Evolutionary conservation across 768 basidiomycete species (phyloP).

Genomic region (Collybia mongolica): DNA sequence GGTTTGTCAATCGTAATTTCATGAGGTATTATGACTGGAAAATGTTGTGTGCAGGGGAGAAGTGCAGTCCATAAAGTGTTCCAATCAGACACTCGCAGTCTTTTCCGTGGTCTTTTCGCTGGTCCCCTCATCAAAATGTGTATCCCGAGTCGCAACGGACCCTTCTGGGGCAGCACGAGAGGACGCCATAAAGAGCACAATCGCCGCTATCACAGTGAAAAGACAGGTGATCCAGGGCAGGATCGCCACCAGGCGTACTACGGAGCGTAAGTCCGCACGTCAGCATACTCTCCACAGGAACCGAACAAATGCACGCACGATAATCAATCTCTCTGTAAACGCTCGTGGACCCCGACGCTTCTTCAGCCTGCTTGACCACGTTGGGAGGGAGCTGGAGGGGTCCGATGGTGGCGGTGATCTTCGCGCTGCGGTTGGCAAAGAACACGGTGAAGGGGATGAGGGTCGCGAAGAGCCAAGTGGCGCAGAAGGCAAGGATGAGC

Average conservation of each 20-base stretch:
- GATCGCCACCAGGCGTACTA: slow-evolving; percentile 50
- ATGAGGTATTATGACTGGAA: no score
- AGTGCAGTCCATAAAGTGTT: no score
- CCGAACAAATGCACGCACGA: slow-evolving; percentile 32
- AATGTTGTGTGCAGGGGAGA: no score
- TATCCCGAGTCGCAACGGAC: background rate
- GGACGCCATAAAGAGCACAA: slow-evolving; percentile 32
- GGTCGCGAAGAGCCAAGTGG: slow-evolving; percentile 42
- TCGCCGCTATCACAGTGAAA: slow-evolving; percentile 34
- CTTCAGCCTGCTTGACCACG: slow-evolving; percentile 34
- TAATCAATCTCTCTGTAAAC: slow-evolving; percentile 45
- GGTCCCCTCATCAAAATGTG: background rate
- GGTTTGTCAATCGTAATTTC: no score
- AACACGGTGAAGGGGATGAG: slow-evolving; percentile 16
- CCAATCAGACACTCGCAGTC: no score
- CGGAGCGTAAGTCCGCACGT: slow-evolving; percentile 2
- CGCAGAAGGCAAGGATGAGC: slow-evolving; percentile 37
- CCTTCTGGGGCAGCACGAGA: slow-evolving; percentile 1
- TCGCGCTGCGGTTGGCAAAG: slow-evolving; percentile 42
- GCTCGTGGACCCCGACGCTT: slow-evolving; percentile 35
- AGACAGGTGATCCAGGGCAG: slow-evolving; percentile 53
- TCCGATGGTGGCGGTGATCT: slow-evolving; percentile 41
- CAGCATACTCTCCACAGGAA: background rate
- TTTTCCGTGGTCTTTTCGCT: background rate
- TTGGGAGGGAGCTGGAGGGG: slow-evolving; percentile 31